A percentile compares a stretch with the other conserved stretches of the same genome.
Evolutionary conservation across 352 stramenopile species (phyloP).

Genomic region (Vaucheria bursata): DNA sequence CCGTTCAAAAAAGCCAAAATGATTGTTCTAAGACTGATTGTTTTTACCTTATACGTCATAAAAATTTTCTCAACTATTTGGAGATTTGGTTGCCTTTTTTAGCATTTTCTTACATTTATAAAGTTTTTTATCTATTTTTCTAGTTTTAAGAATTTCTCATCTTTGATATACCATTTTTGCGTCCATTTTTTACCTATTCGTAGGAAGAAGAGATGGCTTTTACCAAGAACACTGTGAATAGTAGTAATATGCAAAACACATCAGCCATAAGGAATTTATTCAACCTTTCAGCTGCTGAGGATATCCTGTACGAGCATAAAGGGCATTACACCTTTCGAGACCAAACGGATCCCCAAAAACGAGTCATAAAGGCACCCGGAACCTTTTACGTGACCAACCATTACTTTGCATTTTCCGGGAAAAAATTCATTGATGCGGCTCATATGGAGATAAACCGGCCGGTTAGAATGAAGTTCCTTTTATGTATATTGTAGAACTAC

Average conservation of each 20-base stretch:
- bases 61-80: too few species aligned
- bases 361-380: conserved; percentile 14
- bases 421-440: conserved; percentile 31
- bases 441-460: conserved; percentile 40
- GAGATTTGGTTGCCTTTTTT: too few species aligned
- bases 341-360: conserved; percentile 14
- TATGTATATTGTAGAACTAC: background rate
- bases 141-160: background rate
- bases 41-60: too few species aligned
- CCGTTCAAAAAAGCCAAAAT: too few species aligned
- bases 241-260: background rate
- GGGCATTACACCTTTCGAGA: conserved; percentile 33
- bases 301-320: conserved; percentile 23
- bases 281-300: conserved; percentile 30
- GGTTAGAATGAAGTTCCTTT: conserved; percentile 10
- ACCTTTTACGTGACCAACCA: conserved; percentile 44
- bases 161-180: too few species aligned
- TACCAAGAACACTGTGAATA: background rate
- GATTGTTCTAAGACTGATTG: too few species aligned
- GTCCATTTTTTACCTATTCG: background rate
- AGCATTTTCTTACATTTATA: too few species aligned
- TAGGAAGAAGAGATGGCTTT: background rate
- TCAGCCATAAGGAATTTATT: conserved; percentile 24
- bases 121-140: background rate
- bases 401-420: conserved; percentile 37